These are phyloP conservation scores for Begonia peltatifolia DNA, from an alignment of 306 rosid species.

Conservation along the genomic window DNA sequence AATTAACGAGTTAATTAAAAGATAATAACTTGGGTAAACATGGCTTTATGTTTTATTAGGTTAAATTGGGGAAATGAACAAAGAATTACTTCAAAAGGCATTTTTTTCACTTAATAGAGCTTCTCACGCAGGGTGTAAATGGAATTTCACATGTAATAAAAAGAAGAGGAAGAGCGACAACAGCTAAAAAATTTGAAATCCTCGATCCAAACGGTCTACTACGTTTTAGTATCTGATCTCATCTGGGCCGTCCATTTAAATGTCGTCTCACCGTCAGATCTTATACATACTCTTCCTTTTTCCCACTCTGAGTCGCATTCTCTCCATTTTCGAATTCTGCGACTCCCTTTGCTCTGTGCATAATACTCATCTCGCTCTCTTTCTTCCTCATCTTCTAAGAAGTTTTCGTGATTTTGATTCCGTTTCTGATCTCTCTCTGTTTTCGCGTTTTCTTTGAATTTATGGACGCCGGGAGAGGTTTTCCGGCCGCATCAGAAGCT, in stretches of 20 bases:
- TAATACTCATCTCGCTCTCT: not conserved
- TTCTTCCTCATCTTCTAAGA: no score
- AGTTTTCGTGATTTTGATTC: no score
- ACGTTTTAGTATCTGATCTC: not conserved
- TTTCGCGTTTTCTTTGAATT: not conserved
- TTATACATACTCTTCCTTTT: not conserved
- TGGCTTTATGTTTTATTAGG: no score
- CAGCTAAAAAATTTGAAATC: not conserved
- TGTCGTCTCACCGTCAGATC: not conserved
- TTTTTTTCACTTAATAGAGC: no score
- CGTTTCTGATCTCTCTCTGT: not conserved
- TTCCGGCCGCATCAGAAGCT: constrained; percentile 78
- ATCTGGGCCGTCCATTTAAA: not conserved
- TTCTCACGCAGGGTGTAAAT: not conserved
- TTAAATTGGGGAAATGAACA: no score
- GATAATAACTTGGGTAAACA: no score
- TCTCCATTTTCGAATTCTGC: not conserved
- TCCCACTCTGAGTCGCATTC: not conserved
- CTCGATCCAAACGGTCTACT: not conserved
- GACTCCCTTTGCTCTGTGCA: not conserved
- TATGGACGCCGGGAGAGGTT: not conserved
- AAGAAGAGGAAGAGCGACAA: not conserved
- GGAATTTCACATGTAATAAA: not conserved
- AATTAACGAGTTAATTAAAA: no score
- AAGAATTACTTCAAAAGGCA: no score